Evolutionary conservation across 2,329 filamentous ascomycete species (phyloP).

Genomic region (Nemania sp.): DNA sequence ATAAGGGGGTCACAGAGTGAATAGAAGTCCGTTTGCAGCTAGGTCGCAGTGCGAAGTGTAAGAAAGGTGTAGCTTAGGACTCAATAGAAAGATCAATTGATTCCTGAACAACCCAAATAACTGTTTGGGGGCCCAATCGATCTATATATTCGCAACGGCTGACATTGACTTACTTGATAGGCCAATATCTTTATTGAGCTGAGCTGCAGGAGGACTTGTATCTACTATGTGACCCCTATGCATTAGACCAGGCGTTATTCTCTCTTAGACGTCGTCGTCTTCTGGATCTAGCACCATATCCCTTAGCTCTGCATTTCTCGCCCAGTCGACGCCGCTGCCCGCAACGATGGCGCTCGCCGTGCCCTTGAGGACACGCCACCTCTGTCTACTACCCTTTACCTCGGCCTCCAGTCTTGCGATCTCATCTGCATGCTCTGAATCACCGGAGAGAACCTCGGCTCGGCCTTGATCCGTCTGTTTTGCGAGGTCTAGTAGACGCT

Average conservation of each 20-base stretch:
- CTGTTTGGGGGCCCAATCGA: too few relatives aligned
- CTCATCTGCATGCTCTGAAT: constrained; percentile 56
- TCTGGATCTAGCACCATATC: constrained; percentile 73
- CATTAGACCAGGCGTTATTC: neutral
- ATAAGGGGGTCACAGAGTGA: too few relatives aligned
- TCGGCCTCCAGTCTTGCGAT: constrained; percentile 61
- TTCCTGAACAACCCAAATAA: too few relatives aligned
- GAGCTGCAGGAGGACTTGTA: too few relatives aligned
- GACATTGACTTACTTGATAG: too few relatives aligned
- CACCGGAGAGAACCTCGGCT: constrained; percentile 53
- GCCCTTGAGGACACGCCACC: constrained; percentile 76
- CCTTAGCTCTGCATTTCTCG: constrained; percentile 66
- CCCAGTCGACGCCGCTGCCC: constrained; percentile 84
- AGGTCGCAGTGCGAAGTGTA: too few relatives aligned
- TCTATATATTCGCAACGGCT: too few relatives aligned
- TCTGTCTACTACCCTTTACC: constrained; percentile 64
- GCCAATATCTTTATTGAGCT: too few relatives aligned
- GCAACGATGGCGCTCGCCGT: constrained; percentile 77
- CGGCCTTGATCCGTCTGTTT: constrained; percentile 57
- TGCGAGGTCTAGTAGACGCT: constrained; percentile 65
- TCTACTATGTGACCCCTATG: neutral
- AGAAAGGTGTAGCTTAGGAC: too few relatives aligned
- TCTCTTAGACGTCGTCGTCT: constrained; percentile 40
- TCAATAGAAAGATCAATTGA: too few relatives aligned
- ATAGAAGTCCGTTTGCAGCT: too few relatives aligned